Evolutionary conservation across 805 yeast genomes (phyloP).

Genomic region (Grigorovia transvaalensis): DNA sequence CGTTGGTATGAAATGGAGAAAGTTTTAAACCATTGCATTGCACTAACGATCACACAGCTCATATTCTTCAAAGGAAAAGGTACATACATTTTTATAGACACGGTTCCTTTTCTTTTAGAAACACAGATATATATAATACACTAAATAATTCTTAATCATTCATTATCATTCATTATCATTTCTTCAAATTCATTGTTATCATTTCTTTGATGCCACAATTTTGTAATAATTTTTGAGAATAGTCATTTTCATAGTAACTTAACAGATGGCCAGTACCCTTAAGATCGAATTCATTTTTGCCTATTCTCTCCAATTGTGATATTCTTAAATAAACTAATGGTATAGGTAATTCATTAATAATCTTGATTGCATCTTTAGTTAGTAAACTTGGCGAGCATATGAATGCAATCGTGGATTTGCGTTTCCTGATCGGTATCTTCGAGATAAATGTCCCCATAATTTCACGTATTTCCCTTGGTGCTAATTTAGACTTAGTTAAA

Average conservation of each 20-base stretch:
- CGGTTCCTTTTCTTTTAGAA: no score
- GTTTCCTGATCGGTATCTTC: conserved; percentile 9
- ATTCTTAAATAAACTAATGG: conserved; percentile 25
- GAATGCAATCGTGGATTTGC: conserved; percentile 17
- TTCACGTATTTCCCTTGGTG: conserved; percentile 26
- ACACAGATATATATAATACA: neutral
- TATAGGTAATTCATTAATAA: conserved; percentile 20
- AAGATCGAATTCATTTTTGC: conserved; percentile 14
- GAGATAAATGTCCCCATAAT: conserved; percentile 24
- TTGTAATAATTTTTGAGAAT: conserved; percentile 19
- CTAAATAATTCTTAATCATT: neutral
- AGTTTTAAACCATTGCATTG: conserved; percentile 11
- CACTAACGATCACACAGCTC: no score
- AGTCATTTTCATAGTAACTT: conserved; percentile 26
- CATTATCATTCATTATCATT: neutral
- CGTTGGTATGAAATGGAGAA: conserved; percentile 35
- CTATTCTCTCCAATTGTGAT: conserved; percentile 13
- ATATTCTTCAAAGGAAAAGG: no score
- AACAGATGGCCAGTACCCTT: conserved; percentile 19
- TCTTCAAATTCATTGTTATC: conserved; percentile 15
- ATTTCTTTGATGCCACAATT: conserved; percentile 23
- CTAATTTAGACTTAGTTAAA: conserved; percentile 18
- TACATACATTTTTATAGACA: no score
- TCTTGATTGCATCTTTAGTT: conserved; percentile 22
- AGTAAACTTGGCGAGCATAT: conserved; percentile 27